Base-by-base conservation (phyloP, 148 eudicot genomes). In the Chenopodium suecicum region DNA sequence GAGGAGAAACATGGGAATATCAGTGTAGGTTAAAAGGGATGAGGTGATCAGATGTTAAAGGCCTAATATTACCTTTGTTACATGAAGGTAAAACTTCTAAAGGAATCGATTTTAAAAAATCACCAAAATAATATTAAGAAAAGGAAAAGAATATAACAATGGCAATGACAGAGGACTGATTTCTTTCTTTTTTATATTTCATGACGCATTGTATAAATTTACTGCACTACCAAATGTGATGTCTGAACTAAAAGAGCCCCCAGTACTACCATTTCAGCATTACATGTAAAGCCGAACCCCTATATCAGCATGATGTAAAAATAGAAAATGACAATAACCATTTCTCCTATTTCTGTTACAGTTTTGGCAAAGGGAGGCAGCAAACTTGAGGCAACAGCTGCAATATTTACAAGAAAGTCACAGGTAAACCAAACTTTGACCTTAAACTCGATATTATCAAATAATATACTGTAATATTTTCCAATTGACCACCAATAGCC, bases 321-420 rank as follows among this genome's bases (percentile, higher is more conserved):
- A 22, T 20, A 69, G 7, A 20, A 20, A 14, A 34, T 23, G 11
- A 71, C 68, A 52, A 10, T 60, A 25, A 77, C n/a, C 19, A 20
- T 20, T 84, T 73, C 20, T 32, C 23, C 25, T 6, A 41, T 52
- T 64, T 44, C 72, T 77, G 20, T 74, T 73, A 27, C 83, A 94
- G 98, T 80, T 92, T 81, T 94, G 98, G 98, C 89, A 92, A 87
- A 88, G 81, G 75, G 94, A 94, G 87, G 93, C 84, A 82, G 86
- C 87, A 81, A 85, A 75, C 79, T 88, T 94, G 88, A 87, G 91
- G 87, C 91, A 92, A 74, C 94, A 94, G 74, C 86, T 94, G 75
- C 92, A 91, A 83, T 80, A 79, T 75, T 84, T 90, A 83, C 93
- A 91, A 84, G 90, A 90, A 82, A 90, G 82, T 83, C 90, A 92